Conservation (phyloP, 208 protist species). For the Trypanosoma conorhini region DNA sequence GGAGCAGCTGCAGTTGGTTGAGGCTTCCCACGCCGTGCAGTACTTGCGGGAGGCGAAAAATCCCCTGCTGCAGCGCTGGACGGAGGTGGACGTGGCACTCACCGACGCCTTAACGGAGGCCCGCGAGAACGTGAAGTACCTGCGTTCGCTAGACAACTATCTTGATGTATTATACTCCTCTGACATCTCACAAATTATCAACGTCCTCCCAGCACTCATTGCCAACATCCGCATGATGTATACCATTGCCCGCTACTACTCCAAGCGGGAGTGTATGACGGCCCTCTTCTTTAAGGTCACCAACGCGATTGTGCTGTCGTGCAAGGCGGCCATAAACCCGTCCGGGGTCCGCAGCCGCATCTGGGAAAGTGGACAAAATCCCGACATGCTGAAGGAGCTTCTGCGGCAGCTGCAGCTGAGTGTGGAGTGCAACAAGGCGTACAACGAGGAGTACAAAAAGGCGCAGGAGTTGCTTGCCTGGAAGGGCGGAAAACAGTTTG, state of each 20-base stretch:
- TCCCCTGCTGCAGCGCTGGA: constrained; percentile 86
- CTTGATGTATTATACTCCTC: constrained; percentile 96
- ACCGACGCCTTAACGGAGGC: constrained; percentile 97
- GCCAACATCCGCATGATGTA: constrained; percentile 98
- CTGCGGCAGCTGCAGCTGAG: constrained; percentile 84
- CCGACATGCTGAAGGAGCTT: constrained; percentile 74
- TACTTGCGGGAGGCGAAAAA: constrained; percentile 90
- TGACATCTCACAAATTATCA: constrained; percentile 92
- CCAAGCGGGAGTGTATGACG: constrained; percentile 94
- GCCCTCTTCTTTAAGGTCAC: constrained; percentile 98
- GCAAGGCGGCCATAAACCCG: constrained; percentile 93
- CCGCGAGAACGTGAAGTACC: constrained; percentile 98
- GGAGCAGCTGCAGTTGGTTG: constrained; percentile 82
- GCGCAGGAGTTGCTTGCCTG: constrained; percentile 85
- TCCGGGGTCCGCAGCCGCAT: constrained; percentile 83
- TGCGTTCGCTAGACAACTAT: constrained; percentile 96
- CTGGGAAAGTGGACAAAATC: constrained; percentile 91
- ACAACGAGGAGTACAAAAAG: constrained; percentile 93
- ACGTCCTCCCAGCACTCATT: constrained; percentile 94
- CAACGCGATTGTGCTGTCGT: constrained; percentile 95
- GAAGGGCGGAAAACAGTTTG: constrained; percentile 83
- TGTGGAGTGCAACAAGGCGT: constrained; percentile 93
- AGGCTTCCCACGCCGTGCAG: constrained; percentile 79
- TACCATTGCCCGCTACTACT: constrained; percentile 97
- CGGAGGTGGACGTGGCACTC: constrained; percentile 84